These are phyloP conservation scores for Schizothecium vesticola DNA, from an alignment of 495 filamentous ascomycete genomes.

Conservation along the genomic window DNA sequence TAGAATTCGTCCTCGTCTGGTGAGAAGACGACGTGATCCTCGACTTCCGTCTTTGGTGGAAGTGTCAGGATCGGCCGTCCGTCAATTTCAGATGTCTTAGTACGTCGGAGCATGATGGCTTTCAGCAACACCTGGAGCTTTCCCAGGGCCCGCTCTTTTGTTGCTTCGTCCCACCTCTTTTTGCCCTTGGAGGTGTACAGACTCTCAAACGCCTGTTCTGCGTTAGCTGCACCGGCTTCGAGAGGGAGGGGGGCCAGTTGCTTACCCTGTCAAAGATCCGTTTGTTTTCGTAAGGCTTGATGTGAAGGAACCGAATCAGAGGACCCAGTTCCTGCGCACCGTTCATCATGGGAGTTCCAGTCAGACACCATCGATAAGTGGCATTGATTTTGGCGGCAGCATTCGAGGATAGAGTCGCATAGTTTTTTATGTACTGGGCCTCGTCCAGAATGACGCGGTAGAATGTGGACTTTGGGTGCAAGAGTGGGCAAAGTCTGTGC, in stretches of 20 bases:
- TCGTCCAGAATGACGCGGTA: slow-evolving; percentile 88
- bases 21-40: slow-evolving; percentile 64
- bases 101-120: slow-evolving; percentile 79
- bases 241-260: neutral
- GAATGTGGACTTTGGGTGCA: slow-evolving; percentile 63
- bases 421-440: slow-evolving; percentile 92
- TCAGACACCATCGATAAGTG: slow-evolving; percentile 75
- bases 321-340: slow-evolving; percentile 76
- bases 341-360: slow-evolving; percentile 95
- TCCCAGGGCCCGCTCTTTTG: slow-evolving; percentile 51
- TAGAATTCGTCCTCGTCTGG: slow-evolving; percentile 72
- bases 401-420: slow-evolving; percentile 57
- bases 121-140: slow-evolving; percentile 77
- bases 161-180: slow-evolving; percentile 15
- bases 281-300: slow-evolving; percentile 70
- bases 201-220: slow-evolving; percentile 28
- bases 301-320: slow-evolving; percentile 73
- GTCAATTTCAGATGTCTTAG: slow-evolving; percentile 77
- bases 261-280: slow-evolving; percentile 53
- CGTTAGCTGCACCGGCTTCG: neutral
- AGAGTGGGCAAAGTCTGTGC: slow-evolving; percentile 47
- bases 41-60: slow-evolving; percentile 61
- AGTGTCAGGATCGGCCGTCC: slow-evolving; percentile 76
- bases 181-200: slow-evolving; percentile 28
- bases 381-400: slow-evolving; percentile 59